Percentiles rank a stretch among this genome's conserved stretches.
These are phyloP conservation scores for Macrophomina pseudophaseolina DNA, from an alignment of 2,329 filamentous ascomycete genomes.

Conservation along the genomic window DNA sequence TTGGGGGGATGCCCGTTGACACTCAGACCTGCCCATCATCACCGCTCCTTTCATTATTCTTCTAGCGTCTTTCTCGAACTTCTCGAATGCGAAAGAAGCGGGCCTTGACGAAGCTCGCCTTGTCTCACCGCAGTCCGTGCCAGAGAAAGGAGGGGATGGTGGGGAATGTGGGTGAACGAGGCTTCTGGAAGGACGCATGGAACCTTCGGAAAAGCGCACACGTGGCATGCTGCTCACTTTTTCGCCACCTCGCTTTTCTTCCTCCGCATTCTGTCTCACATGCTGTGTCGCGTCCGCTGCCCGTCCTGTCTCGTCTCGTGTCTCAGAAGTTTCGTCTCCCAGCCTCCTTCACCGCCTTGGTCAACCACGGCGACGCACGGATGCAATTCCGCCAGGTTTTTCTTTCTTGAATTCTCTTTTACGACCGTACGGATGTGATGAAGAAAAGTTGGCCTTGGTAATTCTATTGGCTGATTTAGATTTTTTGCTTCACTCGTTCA, in stretches of 20 bases:
- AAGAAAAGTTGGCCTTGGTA: neutral
- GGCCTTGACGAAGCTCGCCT: neutral
- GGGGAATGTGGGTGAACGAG: constrained; percentile 19
- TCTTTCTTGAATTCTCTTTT: neutral
- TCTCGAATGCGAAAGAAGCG: neutral
- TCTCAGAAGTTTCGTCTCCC: neutral
- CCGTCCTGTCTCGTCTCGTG: neutral
- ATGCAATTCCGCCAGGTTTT: neutral
- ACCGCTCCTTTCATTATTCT: constrained; percentile 20
- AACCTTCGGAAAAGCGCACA: neutral
- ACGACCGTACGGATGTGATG: constrained; percentile 5
- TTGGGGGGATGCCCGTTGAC: constrained; percentile 1
- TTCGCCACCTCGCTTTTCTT: neutral
- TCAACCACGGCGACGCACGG: neutral
- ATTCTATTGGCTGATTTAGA: neutral
- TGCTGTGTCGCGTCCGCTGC: neutral
- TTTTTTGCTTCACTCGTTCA: neutral
- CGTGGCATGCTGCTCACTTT: neutral
- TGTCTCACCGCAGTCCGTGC: neutral
- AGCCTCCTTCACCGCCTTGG: neutral
- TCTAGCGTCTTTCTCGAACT: constrained; percentile 16
- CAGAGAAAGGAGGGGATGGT: neutral
- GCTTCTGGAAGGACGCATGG: constrained; percentile 13
- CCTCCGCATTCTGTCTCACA: constrained; percentile 15
- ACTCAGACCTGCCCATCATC: constrained; percentile 15